Percentiles rank a stretch among this genome's conserved stretches.
These are phyloP conservation scores for Canavalia ensiformis DNA, from an alignment of 306 rosid species.

Conservation along the genomic window DNA sequence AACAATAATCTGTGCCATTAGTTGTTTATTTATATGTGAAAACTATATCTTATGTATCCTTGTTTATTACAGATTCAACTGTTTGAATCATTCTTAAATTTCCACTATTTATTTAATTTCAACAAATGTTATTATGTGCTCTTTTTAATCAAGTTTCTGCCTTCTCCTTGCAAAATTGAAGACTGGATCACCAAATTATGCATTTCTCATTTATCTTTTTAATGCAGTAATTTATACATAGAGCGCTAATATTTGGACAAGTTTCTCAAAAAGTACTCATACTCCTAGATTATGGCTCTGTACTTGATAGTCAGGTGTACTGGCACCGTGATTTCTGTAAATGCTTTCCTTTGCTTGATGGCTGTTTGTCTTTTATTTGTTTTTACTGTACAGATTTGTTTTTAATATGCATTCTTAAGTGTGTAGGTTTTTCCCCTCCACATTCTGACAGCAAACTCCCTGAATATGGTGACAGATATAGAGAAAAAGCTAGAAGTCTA, in stretches of 20 bases:
- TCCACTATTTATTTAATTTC: not conserved
- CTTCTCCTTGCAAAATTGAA: not conserved
- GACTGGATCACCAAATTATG: not conserved
- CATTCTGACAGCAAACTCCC: no score
- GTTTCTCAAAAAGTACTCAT: not conserved
- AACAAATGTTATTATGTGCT: not conserved
- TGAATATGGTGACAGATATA: no score
- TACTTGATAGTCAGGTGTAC: no score
- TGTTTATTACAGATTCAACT: not conserved
- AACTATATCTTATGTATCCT: no score
- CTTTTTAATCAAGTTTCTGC: not conserved
- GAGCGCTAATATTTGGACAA: constrained; percentile 9
- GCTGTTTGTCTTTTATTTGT: not conserved
- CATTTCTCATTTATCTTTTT: constrained; percentile 1
- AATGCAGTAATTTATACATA: not conserved
- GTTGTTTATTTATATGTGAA: no score
- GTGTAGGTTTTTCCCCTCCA: not conserved
- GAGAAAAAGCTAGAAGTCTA: not conserved
- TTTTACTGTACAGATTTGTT: not conserved
- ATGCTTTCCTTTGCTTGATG: no score
- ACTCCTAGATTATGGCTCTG: no score
- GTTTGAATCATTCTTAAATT: no score
- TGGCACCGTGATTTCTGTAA: no score
- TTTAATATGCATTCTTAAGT: not conserved
- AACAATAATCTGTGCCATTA: no score